phyloP scores from a whole-genome alignment of 2,329 filamentous ascomycete genomes.

The Colletotrichum kahawae region DNA sequence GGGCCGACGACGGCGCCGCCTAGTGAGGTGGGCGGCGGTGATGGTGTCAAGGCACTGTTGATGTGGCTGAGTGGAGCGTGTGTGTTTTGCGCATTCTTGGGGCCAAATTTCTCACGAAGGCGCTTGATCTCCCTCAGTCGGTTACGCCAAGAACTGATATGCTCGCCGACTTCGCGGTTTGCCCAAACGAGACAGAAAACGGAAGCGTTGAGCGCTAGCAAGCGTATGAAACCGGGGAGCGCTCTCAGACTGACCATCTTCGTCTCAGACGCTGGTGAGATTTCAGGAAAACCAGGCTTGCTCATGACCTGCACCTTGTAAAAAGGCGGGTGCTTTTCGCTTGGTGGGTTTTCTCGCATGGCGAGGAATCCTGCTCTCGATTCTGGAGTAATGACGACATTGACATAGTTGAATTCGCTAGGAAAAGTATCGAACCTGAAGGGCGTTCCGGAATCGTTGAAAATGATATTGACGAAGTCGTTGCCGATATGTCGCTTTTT shows the following conservation, averaged over 20 bases:
- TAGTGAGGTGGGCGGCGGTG: slow-evolving; percentile 34
- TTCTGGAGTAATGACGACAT: slow-evolving; percentile 93
- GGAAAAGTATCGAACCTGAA: slow-evolving; percentile 93
- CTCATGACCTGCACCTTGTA: slow-evolving; percentile 91
- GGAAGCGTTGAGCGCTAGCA: slow-evolving; percentile 89
- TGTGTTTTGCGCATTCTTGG: slow-evolving; percentile 43
- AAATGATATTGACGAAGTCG: slow-evolving; percentile 97
- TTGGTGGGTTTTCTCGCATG: slow-evolving; percentile 50
- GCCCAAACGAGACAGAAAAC: slow-evolving; percentile 94
- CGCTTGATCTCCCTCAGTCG: slow-evolving; percentile 84
- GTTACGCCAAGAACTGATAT: slow-evolving; percentile 88
- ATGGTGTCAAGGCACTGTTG: slow-evolving; percentile 30
- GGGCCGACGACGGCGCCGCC: slow-evolving; percentile 30
- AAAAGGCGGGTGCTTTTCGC: slow-evolving; percentile 58
- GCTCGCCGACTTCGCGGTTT: slow-evolving; percentile 76
- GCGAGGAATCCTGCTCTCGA: slow-evolving; percentile 79
- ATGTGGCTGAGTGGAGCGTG: slow-evolving; percentile 26
- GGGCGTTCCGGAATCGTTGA: slow-evolving; percentile 91
- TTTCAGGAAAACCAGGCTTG: slow-evolving; percentile 86
- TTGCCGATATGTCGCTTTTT: slow-evolving; percentile 98
- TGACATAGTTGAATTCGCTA: slow-evolving; percentile 94
- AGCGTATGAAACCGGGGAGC: slow-evolving; percentile 83
- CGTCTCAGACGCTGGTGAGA: slow-evolving; percentile 86
- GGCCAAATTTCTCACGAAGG: slow-evolving; percentile 72
- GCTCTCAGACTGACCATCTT: slow-evolving; percentile 88